phyloP scores from a whole-genome alignment of 2,329 filamentous ascomycete species.

The Pseudocercospora eumusae region DNA sequence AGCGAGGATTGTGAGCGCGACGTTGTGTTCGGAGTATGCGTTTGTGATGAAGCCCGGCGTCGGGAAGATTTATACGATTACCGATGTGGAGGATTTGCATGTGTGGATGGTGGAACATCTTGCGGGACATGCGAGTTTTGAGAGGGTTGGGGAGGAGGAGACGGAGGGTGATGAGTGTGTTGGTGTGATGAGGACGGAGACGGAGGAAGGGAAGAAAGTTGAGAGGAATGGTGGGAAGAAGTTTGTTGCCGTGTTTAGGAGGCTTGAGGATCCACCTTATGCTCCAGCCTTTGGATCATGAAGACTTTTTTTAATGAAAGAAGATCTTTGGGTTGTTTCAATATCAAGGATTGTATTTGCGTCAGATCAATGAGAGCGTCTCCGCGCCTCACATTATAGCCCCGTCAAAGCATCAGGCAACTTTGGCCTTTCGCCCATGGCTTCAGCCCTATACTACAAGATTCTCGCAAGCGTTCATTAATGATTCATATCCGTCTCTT shows the following conservation, averaged over 20 bases:
- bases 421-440: not conserved
- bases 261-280: slow-evolving; percentile 79
- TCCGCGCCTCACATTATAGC: slow-evolving; percentile 10
- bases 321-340: not conserved
- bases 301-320: not conserved
- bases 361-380: slow-evolving; percentile 5
- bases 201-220: slow-evolving; percentile 97
- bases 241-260: slow-evolving; percentile 84
- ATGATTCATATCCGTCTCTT: slow-evolving; percentile 6
- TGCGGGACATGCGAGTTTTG: slow-evolving; percentile 74
- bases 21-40: slow-evolving; percentile 89
- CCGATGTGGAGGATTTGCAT: slow-evolving; percentile 92
- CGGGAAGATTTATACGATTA: slow-evolving; percentile 92
- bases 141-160: slow-evolving; percentile 65
- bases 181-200: slow-evolving; percentile 74
- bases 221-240: slow-evolving; percentile 86
- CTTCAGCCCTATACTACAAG: slow-evolving; percentile 5
- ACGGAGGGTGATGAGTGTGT: slow-evolving; percentile 71
- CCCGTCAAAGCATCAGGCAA: not conserved
- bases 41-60: slow-evolving; percentile 74
- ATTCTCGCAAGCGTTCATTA: not conserved
- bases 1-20: slow-evolving; percentile 85
- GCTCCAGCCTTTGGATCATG: not conserved
- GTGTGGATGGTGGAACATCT: slow-evolving; percentile 91
- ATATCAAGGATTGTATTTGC: not conserved